These are phyloP conservation scores for Arthroderma sp. DNA, from an alignment of 2,329 filamentous ascomycete genomes.

Conservation along the genomic window DNA sequence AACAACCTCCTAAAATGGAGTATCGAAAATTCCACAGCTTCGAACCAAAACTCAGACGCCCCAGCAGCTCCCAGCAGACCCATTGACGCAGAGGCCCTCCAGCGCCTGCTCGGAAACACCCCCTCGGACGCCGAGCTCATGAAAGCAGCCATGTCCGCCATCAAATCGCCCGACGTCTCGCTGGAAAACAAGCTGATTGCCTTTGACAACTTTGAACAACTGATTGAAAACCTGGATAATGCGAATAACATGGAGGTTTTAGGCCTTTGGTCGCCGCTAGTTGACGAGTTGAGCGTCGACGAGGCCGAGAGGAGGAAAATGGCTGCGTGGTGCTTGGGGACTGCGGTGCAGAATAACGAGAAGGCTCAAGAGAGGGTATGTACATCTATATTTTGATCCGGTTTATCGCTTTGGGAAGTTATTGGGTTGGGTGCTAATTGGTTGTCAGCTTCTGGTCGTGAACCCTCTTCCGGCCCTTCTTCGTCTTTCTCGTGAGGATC, in stretches of 20 bases:
- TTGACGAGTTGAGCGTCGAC: conserved; percentile 54
- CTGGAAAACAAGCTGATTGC: conserved; percentile 68
- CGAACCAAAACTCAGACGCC: conserved; percentile 7
- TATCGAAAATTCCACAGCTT: conserved; percentile 44
- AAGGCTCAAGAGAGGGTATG: conserved; percentile 62
- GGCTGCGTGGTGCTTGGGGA: conserved; percentile 90
- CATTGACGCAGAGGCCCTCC: conserved; percentile 18
- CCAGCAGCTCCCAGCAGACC: conserved; percentile 7
- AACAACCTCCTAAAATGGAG: conserved; percentile 73
- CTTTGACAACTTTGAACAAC: conserved; percentile 89
- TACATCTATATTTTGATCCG: conserved; percentile 19
- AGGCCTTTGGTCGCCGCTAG: conserved; percentile 67
- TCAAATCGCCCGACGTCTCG: conserved; percentile 51
- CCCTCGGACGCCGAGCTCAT: conserved; percentile 87
- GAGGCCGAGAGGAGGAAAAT: conserved; percentile 64
- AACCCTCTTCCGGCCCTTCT: conserved; percentile 61
- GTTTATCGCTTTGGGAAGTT: conserved; percentile 26
- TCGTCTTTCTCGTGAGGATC: conserved; percentile 46
- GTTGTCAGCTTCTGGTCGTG: conserved; percentile 36
- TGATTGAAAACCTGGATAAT: conserved; percentile 88
- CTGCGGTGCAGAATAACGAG: conserved; percentile 91
- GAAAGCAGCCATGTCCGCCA: conserved; percentile 66
- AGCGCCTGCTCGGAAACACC: conserved; percentile 43
- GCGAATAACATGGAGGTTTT: conserved; percentile 81
- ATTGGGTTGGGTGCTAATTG: neutral